Percentiles rank a stretch among this genome's conserved stretches.
Conservation (phyloP, 2,329 filamentous ascomycete genomes). For the Epichloe gansuensis region DNA sequence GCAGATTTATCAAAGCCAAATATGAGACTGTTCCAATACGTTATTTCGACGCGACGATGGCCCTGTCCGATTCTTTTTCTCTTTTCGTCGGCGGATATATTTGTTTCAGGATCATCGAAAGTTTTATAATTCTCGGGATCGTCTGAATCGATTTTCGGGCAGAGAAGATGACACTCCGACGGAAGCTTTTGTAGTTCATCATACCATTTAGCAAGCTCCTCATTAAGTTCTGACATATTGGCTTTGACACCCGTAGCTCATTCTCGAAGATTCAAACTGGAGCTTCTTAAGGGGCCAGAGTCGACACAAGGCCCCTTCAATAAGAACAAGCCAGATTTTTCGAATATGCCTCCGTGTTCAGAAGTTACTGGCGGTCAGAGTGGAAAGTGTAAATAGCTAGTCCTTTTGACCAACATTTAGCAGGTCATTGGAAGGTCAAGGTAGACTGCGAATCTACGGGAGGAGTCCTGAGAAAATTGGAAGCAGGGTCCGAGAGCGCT, state of each 20-base stretch:
- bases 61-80: slow-evolving; percentile 41
- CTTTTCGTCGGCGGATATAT: slow-evolving; percentile 39
- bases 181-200: slow-evolving; percentile 32
- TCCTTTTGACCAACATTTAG: background rate
- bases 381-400: background rate
- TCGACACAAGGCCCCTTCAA: background rate
- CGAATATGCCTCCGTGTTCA: background rate
- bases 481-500: background rate
- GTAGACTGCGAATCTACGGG: background rate
- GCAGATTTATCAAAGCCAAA: slow-evolving; percentile 53
- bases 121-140: slow-evolving; percentile 49
- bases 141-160: slow-evolving; percentile 50
- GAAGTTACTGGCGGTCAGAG: background rate
- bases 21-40: slow-evolving; percentile 56
- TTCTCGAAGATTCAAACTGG: background rate
- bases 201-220: slow-evolving; percentile 31
- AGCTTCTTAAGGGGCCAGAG: background rate
- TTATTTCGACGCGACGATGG: slow-evolving; percentile 44
- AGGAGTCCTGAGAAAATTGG: background rate
- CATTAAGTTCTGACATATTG: slow-evolving; percentile 26
- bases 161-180: slow-evolving; percentile 51
- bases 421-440: background rate
- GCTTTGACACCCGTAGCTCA: slow-evolving; percentile 1
- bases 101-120: slow-evolving; percentile 36
- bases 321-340: background rate